A percentile compares a stretch with the other conserved stretches of the same genome.
phyloP scores from a whole-genome alignment of 148 eudicot genomes.

The Heliosperma pusillum region DNA sequence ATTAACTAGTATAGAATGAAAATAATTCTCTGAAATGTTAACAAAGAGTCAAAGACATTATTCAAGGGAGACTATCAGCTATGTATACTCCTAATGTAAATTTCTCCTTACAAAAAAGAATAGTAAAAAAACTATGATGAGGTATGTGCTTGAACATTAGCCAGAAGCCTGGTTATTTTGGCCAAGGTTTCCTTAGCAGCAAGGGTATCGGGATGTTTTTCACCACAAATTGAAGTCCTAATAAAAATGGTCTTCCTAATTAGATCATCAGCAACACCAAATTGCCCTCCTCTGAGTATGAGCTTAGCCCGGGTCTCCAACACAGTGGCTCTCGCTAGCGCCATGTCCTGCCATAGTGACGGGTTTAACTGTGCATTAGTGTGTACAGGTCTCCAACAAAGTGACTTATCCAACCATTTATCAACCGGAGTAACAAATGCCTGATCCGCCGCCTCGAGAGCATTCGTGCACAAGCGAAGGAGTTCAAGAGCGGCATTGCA shows the following conservation, averaged over 20 bases:
- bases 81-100: conserved; percentile 43
- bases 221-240: conserved; percentile 86
- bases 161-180: conserved; percentile 77
- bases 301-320: conserved; percentile 92
- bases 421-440: conserved; percentile 80
- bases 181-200: conserved; percentile 82
- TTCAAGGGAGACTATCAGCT: conserved; percentile 29
- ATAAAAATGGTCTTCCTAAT: conserved; percentile 86
- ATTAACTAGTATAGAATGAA: conserved; percentile 10
- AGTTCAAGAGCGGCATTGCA: conserved; percentile 84
- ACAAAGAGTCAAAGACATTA: conserved; percentile 32
- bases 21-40: conserved; percentile 23
- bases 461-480: conserved; percentile 77
- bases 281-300: conserved; percentile 91
- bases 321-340: conserved; percentile 74
- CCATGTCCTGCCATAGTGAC: conserved; percentile 84
- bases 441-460: conserved; percentile 85
- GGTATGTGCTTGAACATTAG: conserved; percentile 73
- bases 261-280: conserved; percentile 81
- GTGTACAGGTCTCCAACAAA: conserved; percentile 89
- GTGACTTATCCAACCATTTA: conserved; percentile 78
- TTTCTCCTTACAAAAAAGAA: conserved; percentile 39
- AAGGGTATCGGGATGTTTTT: conserved; percentile 75
- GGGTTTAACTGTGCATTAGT: conserved; percentile 89
- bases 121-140: conserved; percentile 55